Evolutionary conservation across 306 rosid genomes (phyloP).

Genomic region (Neltuma alba): DNA sequence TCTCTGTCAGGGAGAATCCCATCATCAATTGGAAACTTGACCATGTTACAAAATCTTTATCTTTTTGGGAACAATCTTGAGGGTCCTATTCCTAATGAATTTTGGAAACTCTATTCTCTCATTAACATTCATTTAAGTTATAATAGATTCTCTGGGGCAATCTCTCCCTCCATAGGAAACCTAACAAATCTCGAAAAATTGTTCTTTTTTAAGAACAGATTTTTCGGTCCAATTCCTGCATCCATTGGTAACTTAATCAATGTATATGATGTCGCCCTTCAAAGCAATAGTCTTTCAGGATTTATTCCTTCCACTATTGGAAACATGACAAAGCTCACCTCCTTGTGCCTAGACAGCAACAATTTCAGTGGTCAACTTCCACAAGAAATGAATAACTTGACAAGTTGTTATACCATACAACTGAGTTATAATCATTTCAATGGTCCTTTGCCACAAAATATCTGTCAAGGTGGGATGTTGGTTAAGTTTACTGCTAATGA

Average conservation of each 20-base stretch:
- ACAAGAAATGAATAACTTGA: background rate
- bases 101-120: background rate
- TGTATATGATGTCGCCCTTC: rapidly evolving
- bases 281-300: background rate
- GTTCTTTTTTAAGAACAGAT: rapidly evolving
- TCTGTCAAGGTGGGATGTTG: background rate
- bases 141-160: background rate
- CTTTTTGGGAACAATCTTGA: background rate
- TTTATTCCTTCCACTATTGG: background rate
- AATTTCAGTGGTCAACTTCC: slow-evolving; percentile 24
- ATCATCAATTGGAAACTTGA: slow-evolving; percentile 15
- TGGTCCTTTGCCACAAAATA: background rate
- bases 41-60: background rate
- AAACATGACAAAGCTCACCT: background rate
- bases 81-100: background rate
- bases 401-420: background rate
- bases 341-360: background rate
- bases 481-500: rapidly evolving
- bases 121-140: rapidly evolving
- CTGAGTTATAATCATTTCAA: no score
- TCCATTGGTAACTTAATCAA: background rate
- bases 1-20: background rate
- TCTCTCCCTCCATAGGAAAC: background rate
- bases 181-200: background rate
- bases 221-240: background rate